A percentile compares a stretch with the other conserved stretches of the same genome.
These are phyloP conservation scores for Vitis hybrid DNA, from an alignment of 177 flowering plant species.

Conservation along the genomic window DNA sequence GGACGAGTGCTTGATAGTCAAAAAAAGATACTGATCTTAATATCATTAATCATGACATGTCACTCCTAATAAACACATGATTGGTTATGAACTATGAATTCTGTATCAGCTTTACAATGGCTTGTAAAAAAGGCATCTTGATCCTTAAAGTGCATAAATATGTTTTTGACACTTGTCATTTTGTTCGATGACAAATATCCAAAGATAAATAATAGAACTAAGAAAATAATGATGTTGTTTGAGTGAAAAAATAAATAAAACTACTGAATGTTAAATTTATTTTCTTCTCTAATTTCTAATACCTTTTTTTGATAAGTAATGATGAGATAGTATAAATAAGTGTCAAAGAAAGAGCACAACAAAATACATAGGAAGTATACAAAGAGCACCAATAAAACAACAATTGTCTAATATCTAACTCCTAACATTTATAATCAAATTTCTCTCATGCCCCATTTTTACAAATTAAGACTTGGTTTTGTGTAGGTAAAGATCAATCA, in stretches of 20 bases:
- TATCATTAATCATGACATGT: neutral
- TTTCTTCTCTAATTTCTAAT: too few species aligned
- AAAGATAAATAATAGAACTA: neutral
- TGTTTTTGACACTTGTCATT: neutral
- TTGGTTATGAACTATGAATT: neutral
- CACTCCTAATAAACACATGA: neutral
- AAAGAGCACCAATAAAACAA: too few species aligned
- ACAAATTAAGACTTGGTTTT: constrained; percentile 6
- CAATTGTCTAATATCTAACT: neutral
- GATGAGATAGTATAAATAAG: too few species aligned
- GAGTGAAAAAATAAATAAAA: too few species aligned
- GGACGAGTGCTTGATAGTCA: too few species aligned
- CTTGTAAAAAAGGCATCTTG: too few species aligned
- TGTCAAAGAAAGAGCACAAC: too few species aligned
- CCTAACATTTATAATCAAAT: neutral
- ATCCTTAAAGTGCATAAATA: too few species aligned
- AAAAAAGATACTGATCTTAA: neutral
- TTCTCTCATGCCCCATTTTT: neutral
- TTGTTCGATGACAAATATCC: neutral
- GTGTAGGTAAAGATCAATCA: constrained; percentile 42
- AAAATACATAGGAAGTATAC: too few species aligned
- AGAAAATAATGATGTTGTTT: neutral
- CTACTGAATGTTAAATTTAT: too few species aligned
- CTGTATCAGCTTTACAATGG: neutral
- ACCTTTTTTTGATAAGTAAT: too few species aligned